These are phyloP conservation scores for Aaosphaeria pasadenensis DNA, from an alignment of 2,329 filamentous ascomycete species.

Conservation along the genomic window DNA sequence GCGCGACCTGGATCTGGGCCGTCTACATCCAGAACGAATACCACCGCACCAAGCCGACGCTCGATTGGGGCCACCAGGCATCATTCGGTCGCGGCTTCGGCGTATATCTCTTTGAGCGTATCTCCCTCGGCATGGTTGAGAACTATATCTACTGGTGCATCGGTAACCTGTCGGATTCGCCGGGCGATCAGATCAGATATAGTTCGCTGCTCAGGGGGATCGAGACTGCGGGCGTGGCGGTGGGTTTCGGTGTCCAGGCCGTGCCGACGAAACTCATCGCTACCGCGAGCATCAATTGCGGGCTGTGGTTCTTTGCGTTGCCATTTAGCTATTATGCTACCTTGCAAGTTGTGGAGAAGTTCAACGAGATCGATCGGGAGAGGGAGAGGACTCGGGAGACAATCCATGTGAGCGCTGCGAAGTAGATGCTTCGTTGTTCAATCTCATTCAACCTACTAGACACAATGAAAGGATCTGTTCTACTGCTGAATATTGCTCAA, in stretches of 20 bases:
- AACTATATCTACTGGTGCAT: slow-evolving; percentile 51
- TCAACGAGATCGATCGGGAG: slow-evolving; percentile 20
- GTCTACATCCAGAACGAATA: slow-evolving; percentile 49
- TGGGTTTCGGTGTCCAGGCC: slow-evolving; percentile 46
- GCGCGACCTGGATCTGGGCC: slow-evolving; percentile 48
- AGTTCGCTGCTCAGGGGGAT: slow-evolving; percentile 44
- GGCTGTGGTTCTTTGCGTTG: slow-evolving; percentile 42
- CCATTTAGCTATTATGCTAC: slow-evolving; percentile 47
- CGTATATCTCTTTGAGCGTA: slow-evolving; percentile 41
- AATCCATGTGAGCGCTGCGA: too few relatives aligned
- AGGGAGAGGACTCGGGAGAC: not conserved
- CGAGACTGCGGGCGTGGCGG: slow-evolving; percentile 42
- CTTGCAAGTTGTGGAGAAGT: slow-evolving; percentile 41
- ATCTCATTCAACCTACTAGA: too few relatives aligned
- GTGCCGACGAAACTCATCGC: slow-evolving; percentile 43
- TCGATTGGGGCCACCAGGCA: slow-evolving; percentile 44
- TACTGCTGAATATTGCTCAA: too few relatives aligned
- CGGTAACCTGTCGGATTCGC: slow-evolving; percentile 44
- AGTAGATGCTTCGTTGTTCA: too few relatives aligned
- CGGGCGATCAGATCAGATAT: slow-evolving; percentile 45
- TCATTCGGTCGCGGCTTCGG: slow-evolving; percentile 45
- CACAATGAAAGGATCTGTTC: too few relatives aligned
- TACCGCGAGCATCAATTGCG: slow-evolving; percentile 45
- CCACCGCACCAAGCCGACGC: slow-evolving; percentile 38
- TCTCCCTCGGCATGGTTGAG: slow-evolving; percentile 41